These are phyloP conservation scores for Macrophomina tecta DNA, from an alignment of 2,329 filamentous ascomycete genomes.

Conservation along the genomic window DNA sequence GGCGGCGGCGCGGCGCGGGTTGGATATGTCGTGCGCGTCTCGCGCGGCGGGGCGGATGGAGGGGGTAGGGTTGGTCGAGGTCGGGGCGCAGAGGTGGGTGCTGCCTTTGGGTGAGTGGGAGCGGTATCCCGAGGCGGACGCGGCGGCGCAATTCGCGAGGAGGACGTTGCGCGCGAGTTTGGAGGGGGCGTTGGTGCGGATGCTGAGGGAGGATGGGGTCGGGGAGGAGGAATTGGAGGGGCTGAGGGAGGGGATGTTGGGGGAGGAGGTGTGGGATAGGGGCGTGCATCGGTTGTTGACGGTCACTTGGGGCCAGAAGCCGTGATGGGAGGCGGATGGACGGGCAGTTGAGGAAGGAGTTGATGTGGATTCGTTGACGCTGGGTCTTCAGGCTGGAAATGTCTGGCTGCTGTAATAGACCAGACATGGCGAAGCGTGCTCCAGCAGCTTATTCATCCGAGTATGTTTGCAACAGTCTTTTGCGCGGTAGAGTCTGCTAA, in stretches of 20 bases:
- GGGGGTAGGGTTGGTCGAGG: constrained; percentile 5
- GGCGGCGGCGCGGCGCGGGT: not conserved
- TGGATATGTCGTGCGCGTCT: constrained; percentile 1
- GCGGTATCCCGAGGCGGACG: not conserved
- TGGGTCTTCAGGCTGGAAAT: no score
- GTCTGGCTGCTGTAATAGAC: no score
- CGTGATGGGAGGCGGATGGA: not conserved
- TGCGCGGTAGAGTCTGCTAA: no score
- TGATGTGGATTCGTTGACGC: not conserved
- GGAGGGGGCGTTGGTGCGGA: not conserved
- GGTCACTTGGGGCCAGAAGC: not conserved
- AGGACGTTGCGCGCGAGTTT: not conserved
- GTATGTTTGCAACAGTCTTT: no score
- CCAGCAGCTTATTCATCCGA: no score
- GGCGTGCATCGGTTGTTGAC: not conserved
- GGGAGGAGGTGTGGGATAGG: not conserved
- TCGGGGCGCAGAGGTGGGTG: constrained; percentile 4
- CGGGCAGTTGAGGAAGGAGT: not conserved
- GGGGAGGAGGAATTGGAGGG: not conserved
- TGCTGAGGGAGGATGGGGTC: not conserved
- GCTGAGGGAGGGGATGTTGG: not conserved
- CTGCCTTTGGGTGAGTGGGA: constrained; percentile 11
- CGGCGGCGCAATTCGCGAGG: not conserved
- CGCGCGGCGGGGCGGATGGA: constrained; percentile 8
- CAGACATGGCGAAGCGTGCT: no score